These are phyloP conservation scores for Candida namnaoensis DNA, from an alignment of 805 yeast species.

Conservation along the genomic window DNA sequence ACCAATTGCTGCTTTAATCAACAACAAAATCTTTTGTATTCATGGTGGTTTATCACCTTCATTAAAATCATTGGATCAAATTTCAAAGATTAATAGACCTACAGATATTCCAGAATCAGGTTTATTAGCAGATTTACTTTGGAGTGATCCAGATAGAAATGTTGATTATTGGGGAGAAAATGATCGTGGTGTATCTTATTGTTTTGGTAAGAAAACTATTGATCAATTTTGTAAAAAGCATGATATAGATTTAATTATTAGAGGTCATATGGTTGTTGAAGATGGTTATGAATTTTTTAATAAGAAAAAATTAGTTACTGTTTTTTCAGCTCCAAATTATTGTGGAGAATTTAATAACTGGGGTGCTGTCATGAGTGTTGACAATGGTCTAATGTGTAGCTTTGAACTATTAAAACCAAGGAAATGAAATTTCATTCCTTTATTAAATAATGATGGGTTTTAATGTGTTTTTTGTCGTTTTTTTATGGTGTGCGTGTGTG, in stretches of 20 bases:
- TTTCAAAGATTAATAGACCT: conserved; percentile 66
- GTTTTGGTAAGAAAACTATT: conserved; percentile 70
- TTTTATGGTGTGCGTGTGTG: too few relatives aligned
- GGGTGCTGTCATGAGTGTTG: conserved; percentile 76
- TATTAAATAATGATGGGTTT: too few relatives aligned
- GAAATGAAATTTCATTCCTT: neutral
- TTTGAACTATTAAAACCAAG: conserved; percentile 62
- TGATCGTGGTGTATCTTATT: conserved; percentile 77
- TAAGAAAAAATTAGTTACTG: conserved; percentile 65
- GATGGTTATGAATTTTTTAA: conserved; percentile 82
- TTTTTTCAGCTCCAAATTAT: conserved; percentile 78
- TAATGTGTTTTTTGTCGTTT: too few relatives aligned
- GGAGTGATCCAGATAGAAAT: conserved; percentile 73
- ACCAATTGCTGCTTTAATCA: conserved; percentile 94
- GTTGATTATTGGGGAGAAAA: conserved; percentile 66
- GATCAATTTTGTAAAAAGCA: conserved; percentile 57
- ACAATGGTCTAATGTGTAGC: conserved; percentile 57
- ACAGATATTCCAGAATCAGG: conserved; percentile 83
- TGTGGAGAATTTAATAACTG: conserved; percentile 37
- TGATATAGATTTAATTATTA: conserved; percentile 66
- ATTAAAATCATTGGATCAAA: conserved; percentile 53
- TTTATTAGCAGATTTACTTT: conserved; percentile 63
- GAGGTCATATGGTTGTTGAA: conserved; percentile 89
- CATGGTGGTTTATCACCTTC: conserved; percentile 83
- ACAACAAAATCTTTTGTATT: conserved; percentile 86